These are phyloP conservation scores for Candida nitratophila DNA, from an alignment of 805 yeast genomes.

Conservation along the genomic window DNA sequence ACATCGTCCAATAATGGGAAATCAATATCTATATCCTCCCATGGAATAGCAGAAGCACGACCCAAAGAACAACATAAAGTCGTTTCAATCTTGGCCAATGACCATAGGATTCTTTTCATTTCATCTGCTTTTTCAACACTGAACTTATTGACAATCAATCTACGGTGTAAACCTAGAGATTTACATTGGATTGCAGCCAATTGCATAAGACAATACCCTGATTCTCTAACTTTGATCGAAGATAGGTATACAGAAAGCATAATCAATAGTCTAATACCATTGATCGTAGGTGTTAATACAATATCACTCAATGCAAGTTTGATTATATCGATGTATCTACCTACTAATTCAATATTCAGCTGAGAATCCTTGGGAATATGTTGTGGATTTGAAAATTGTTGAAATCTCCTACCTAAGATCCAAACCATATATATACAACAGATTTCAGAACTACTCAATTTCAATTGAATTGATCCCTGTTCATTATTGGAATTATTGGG, in stretches of 20 bases:
- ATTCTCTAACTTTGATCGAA: constrained; percentile 37
- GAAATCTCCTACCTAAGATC: constrained; percentile 32
- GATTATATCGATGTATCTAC: constrained; percentile 32
- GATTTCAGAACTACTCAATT: constrained; percentile 26
- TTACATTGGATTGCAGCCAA: constrained; percentile 40
- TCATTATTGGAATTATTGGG: neutral
- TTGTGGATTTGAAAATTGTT: constrained; percentile 21
- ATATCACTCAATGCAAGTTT: constrained; percentile 36
- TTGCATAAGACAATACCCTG: constrained; percentile 41
- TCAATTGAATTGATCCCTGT: constrained; percentile 9
- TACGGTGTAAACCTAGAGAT: constrained; percentile 41
- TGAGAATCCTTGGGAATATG: constrained; percentile 7
- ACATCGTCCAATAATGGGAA: constrained; percentile 27
- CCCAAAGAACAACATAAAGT: constrained; percentile 38
- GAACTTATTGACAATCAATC: constrained; percentile 28
- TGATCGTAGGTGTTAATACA: constrained; percentile 35
- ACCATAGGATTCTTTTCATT: constrained; percentile 37
- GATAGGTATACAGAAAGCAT: constrained; percentile 37
- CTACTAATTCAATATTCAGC: constrained; percentile 20
- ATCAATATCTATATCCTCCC: constrained; percentile 37
- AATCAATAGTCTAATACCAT: constrained; percentile 36
- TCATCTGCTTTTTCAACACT: constrained; percentile 29
- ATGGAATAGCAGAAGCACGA: constrained; percentile 35
- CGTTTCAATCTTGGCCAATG: constrained; percentile 34
- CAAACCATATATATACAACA: constrained; percentile 43